phyloP scores from a whole-genome alignment of 345 rosid species.

The Tarenaya hassleriana region DNA sequence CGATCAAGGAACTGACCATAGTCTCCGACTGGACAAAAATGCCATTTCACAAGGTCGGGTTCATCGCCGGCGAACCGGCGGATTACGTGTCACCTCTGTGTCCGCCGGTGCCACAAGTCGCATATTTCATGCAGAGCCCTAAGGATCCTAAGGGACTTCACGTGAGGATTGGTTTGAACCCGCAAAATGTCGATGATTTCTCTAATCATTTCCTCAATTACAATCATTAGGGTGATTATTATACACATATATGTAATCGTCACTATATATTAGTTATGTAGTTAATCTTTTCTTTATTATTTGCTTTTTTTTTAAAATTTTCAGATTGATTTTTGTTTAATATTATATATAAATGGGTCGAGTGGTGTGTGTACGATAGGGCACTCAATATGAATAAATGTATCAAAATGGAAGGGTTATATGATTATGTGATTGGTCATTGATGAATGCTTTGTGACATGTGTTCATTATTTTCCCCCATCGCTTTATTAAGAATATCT shows the following conservation, averaged over 20 bases:
- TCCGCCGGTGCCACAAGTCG: slow-evolving; percentile 61
- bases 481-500: too few species aligned
- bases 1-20: slow-evolving; percentile 42
- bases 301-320: too few species aligned
- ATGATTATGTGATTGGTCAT: too few species aligned
- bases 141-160: slow-evolving; percentile 36
- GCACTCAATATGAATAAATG: too few species aligned
- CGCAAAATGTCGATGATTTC: slow-evolving; percentile 29
- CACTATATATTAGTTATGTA: too few species aligned
- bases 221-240: slow-evolving; percentile 5
- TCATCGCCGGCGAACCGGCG: slow-evolving; percentile 37
- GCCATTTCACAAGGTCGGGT: slow-evolving; percentile 55
- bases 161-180: slow-evolving; percentile 49
- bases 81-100: slow-evolving; percentile 43
- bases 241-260: slow-evolving; percentile 17
- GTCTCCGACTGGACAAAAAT: slow-evolving; percentile 74
- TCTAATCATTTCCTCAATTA: slow-evolving; percentile 28
- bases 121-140: slow-evolving; percentile 58
- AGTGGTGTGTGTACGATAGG: too few species aligned
- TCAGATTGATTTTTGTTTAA: too few species aligned
- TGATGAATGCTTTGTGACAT: too few species aligned
- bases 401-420: too few species aligned
- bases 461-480: too few species aligned
- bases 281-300: too few species aligned
- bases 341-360: too few species aligned